A percentile compares a stretch with the other conserved stretches of the same genome.
phyloP scores from a whole-genome alignment of 2,329 filamentous ascomycete species.

The Rhexocercosporidium sp. region DNA sequence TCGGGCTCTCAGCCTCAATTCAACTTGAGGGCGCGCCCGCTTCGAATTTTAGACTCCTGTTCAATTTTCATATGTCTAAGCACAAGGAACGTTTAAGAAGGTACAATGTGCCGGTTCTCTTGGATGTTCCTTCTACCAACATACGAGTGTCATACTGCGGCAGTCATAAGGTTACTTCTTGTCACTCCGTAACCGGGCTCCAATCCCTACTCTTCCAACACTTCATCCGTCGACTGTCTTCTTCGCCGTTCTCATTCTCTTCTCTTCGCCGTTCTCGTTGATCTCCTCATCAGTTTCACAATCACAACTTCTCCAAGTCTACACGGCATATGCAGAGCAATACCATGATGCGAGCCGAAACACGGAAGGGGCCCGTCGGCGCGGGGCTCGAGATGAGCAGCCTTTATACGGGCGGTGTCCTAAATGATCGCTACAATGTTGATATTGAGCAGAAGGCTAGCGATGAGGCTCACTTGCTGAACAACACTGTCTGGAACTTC shows the following conservation, averaged over 20 bases:
- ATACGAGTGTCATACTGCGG: neutral
- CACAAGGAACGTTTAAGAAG: conserved; percentile 1
- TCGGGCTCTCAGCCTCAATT: conserved; percentile 17
- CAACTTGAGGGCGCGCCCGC: neutral
- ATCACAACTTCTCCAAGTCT: neutral
- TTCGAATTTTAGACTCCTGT: neutral
- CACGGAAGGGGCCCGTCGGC: neutral
- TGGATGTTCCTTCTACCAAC: conserved; percentile 3
- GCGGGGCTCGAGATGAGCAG: conserved; percentile 11
- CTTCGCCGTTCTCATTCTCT: conserved; percentile 1
- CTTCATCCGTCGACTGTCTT: neutral
- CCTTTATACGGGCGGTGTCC: neutral
- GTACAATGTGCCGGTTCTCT: neutral
- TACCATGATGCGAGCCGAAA: conserved; percentile 1
- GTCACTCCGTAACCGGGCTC: neutral
- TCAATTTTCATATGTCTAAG: neutral
- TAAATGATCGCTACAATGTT: conserved; percentile 22
- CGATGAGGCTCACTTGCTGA: conserved; percentile 55
- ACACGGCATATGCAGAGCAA: neutral
- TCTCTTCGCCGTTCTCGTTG: conserved; percentile 8
- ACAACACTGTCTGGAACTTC: conserved; percentile 67
- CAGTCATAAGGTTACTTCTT: neutral
- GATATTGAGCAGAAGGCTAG: conserved; percentile 38
- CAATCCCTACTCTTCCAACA: neutral
- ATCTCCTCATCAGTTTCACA: neutral